Base-by-base conservation (phyloP, 2,329 filamentous ascomycete species). In the Alternaria conjuncta region DNA sequence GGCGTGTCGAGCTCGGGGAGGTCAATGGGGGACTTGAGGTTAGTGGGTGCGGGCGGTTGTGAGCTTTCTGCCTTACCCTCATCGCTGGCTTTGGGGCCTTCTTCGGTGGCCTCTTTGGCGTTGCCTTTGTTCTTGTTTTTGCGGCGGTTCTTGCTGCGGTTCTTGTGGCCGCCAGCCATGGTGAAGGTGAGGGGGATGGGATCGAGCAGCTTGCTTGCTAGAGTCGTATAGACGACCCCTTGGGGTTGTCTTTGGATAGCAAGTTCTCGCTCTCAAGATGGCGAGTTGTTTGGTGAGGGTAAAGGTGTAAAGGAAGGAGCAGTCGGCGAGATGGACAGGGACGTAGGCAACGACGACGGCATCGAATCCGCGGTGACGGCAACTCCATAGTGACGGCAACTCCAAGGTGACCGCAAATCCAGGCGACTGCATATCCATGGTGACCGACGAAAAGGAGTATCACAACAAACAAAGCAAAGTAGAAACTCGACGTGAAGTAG, bases 1-100 rank as follows among this genome's bases (percentile, higher is more conserved):
- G 55, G 59, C 13, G 50, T 54, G 20, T 58, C 21, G 41, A 62
- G 45, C 18, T 21, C 20, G 18, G 28, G 6, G 18, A 65, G 49
- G 15, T 28, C 10, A 6, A 60, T 20, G 9, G 62, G 59, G 21
- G 55, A 45, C 30, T 55, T 26, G 9, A 60, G 41, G 25, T 61
- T 15, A 51, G 47, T 23, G 25, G 20, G 30, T 26, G 23, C 6
- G 26, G 32, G n/a, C 12, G 28, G 15, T 5, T 51, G 23, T n/a
- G 44, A 13, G 15, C 13, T 56, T 4, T 59, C 43, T 11, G 51
- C 44, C 46, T 26, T 25, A 18, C 32, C 20, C 46, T 62, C 45
- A 45, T 41, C 36, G 28, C n/a, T 15, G 18, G 15, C 20, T 25
- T 53, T 6, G 30, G 30, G 49, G 28, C 30, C 11, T 20, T 28